Evolutionary conservation across 306 rosid species (phyloP).

Genomic region (Cucumis sativus): Cucumber_9930_V3 NC_026660.2:1247001-1247500

Average conservation of each 20-base stretch:
- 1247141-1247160: conserved; percentile 12
- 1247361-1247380: conserved; percentile 44
- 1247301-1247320: conserved; percentile 95
- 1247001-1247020: conserved; percentile 83
- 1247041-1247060: conserved; percentile 92
- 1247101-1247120: conserved; percentile 13
- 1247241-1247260: not conserved
- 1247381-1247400: conserved; percentile 38
- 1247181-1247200: conserved; percentile 1
- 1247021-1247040: conserved; percentile 70
- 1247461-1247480: conserved; percentile 22
- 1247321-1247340: conserved; percentile 77
- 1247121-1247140: conserved; percentile 15
- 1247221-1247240: not conserved
- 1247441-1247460: conserved; percentile 14
- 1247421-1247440: conserved; percentile 18
- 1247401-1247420: conserved; percentile 24
- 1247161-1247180: not conserved
- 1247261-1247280: conserved; percentile 10
- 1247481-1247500: conserved; percentile 21
- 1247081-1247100: conserved; percentile 20
- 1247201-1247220: not conserved
- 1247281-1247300: conserved; percentile 18
- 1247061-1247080: conserved; percentile 73
- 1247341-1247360: conserved; percentile 39